phyloP scores from a whole-genome alignment of 257 asterid genomes.

The Echium plantagineum region DNA sequence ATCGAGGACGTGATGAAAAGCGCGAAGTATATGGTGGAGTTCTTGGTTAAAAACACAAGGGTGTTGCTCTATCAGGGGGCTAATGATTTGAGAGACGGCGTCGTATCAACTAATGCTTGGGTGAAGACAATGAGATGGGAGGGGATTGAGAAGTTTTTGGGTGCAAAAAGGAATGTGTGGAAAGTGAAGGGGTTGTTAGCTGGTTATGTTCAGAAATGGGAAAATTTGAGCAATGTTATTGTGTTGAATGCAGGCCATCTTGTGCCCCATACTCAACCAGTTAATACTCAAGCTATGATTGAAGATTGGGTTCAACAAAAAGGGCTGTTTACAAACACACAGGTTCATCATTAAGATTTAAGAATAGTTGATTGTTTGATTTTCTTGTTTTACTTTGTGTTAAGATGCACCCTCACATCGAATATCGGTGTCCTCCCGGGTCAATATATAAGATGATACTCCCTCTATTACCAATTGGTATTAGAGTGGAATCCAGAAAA shows the following conservation, averaged over 20 bases:
- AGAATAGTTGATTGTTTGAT: too few relatives aligned
- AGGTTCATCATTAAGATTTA: conserved; percentile 13
- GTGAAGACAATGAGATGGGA: conserved; percentile 63
- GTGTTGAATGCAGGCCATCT: conserved; percentile 82
- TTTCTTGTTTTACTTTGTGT: too few relatives aligned
- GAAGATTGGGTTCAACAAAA: conserved; percentile 75
- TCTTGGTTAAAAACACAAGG: conserved; percentile 41
- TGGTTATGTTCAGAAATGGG: conserved; percentile 75
- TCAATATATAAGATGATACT: too few relatives aligned
- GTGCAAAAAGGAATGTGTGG: conserved; percentile 62
- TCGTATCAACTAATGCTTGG: conserved; percentile 53
- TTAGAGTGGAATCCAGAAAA: too few relatives aligned
- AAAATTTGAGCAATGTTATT: conserved; percentile 44
- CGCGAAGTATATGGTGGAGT: conserved; percentile 60
- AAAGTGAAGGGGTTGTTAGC: conserved; percentile 44
- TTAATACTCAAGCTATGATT: conserved; percentile 58
- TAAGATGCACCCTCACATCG: too few relatives aligned
- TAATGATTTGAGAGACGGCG: conserved; percentile 62
- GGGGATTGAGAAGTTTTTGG: conserved; percentile 34
- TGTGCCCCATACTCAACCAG: conserved; percentile 69
- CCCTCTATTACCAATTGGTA: too few relatives aligned
- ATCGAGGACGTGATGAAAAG: conserved; percentile 83
- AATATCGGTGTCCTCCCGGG: too few relatives aligned
- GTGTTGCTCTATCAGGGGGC: conserved; percentile 74
- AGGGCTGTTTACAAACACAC: conserved; percentile 37